Percentiles rank a stretch among this genome's conserved stretches.
Evolutionary conservation across 1,139 yeast genomes (phyloP).

Genomic region (Yamadazyma sp.): DNA sequence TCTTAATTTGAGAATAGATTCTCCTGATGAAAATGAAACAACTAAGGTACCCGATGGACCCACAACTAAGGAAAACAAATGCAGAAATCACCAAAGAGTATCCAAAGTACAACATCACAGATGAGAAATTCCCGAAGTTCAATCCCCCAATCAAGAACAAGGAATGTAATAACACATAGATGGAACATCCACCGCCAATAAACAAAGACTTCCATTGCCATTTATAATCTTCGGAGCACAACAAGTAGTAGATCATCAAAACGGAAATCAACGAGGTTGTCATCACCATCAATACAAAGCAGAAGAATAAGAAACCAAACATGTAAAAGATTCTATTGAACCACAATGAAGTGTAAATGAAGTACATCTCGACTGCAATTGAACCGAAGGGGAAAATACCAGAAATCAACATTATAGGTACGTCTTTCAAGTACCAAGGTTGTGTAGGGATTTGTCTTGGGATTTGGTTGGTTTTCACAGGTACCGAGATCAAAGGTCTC

Average conservation of each 20-base stretch:
- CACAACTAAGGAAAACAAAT: conserved; percentile 79
- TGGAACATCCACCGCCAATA: conserved; percentile 86
- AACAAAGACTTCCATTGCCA: conserved; percentile 97
- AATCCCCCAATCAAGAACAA: conserved; percentile 67
- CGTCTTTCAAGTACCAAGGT: conserved; percentile 75
- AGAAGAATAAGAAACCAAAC: conserved; percentile 95
- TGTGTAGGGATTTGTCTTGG: conserved; percentile 95
- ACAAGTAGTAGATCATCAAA: conserved; percentile 76
- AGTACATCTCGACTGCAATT: conserved; percentile 91
- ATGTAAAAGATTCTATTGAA: conserved; percentile 90
- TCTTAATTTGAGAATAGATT: conserved; percentile 83
- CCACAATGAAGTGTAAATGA: conserved; percentile 87
- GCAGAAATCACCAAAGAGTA: conserved; percentile 74
- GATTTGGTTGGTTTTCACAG: conserved; percentile 89
- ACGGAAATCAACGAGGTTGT: conserved; percentile 83
- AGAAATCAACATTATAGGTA: conserved; percentile 69
- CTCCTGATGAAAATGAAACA: conserved; percentile 72
- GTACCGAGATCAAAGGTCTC: conserved; percentile 57
- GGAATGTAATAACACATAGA: conserved; percentile 84
- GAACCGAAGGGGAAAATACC: conserved; percentile 96
- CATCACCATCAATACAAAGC: conserved; percentile 75
- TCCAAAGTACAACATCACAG: conserved; percentile 81
- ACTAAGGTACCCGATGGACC: conserved; percentile 82
- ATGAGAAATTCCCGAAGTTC: conserved; percentile 69
- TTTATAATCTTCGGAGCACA: conserved; percentile 88